Conservation (phyloP, 345 rosid genomes). For the Gossypium longicalyx region DNA sequence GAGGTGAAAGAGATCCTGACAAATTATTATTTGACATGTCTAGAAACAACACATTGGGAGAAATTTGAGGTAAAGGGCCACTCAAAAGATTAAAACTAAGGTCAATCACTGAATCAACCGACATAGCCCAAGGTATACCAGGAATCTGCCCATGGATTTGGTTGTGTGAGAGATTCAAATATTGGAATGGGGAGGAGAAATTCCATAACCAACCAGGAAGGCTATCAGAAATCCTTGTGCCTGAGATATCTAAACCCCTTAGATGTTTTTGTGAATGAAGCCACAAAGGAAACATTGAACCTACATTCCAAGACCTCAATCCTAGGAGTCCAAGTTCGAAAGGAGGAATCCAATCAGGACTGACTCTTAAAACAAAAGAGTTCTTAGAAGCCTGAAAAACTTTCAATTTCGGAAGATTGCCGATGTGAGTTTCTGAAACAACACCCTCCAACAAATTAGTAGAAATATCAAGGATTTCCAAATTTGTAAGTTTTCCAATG, state of each 20-base stretch:
- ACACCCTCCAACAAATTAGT: not conserved
- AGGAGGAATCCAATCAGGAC: constrained; percentile 1
- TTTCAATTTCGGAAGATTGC: not conserved
- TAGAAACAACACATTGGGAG: constrained; percentile 6
- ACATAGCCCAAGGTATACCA: not conserved
- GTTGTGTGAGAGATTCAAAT: constrained; percentile 26
- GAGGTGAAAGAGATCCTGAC: constrained; percentile 14
- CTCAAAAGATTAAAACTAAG: constrained; percentile 19
- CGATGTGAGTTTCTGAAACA: not conserved
- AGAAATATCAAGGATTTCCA: not conserved
- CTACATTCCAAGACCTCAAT: not conserved
- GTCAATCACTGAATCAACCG: constrained; percentile 15
- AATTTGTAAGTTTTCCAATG: not conserved
- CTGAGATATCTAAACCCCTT: constrained; percentile 6
- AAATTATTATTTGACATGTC: constrained; percentile 25
- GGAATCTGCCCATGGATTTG: constrained; percentile 22
- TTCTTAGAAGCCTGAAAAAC: not conserved
- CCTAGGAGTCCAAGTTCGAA: not conserved
- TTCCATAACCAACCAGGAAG: constrained; percentile 5
- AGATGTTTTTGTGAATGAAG: not conserved
- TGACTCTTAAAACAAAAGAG: not conserved
- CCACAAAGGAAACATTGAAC: not conserved
- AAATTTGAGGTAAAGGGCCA: constrained; percentile 23
- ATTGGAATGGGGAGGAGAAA: not conserved
- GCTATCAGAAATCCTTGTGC: not conserved